These are phyloP conservation scores for Crassisporium funariophilum DNA, from an alignment of 768 basidiomycete species.

Conservation along the genomic window DNA sequence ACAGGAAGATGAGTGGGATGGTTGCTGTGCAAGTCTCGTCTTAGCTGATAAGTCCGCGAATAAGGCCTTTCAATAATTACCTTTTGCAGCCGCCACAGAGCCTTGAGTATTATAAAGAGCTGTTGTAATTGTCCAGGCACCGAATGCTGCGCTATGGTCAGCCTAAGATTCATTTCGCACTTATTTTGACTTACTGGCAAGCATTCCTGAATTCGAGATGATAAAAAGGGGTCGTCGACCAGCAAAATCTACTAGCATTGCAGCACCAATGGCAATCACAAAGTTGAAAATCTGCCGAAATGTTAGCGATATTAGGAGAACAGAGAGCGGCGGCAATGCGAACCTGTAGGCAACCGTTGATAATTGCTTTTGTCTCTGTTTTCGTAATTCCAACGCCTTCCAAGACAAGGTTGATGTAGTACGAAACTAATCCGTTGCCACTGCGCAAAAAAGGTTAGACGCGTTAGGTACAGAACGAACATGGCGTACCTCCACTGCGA, in stretches of 20 bases:
- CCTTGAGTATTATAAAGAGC: slow-evolving; percentile 44
- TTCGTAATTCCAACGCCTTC: slow-evolving; percentile 61
- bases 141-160: slow-evolving; percentile 44
- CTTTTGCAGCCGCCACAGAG: slow-evolving; percentile 44
- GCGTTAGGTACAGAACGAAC: not conserved
- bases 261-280: slow-evolving; percentile 55
- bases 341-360: slow-evolving; percentile 25
- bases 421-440: slow-evolving; percentile 71
- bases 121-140: slow-evolving; percentile 55
- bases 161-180: slow-evolving; percentile 1
- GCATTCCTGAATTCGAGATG: slow-evolving; percentile 57
- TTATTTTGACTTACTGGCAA: slow-evolving; percentile 43
- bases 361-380: slow-evolving; percentile 44
- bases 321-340: too few species aligned
- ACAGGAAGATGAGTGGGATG: slow-evolving; percentile 67
- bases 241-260: slow-evolving; percentile 64
- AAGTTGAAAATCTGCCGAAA: slow-evolving; percentile 60
- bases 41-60: not conserved
- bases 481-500: slow-evolving; percentile 68
- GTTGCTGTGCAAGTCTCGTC: slow-evolving; percentile 39
- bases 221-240: slow-evolving; percentile 74
- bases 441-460: slow-evolving; percentile 26
- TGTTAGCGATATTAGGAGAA: not conserved
- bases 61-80: not conserved
- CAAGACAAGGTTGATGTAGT: slow-evolving; percentile 72